Evolutionary conservation across 73 alveolate genomes (phyloP).

Genomic region (Stentor roeselii): DNA sequence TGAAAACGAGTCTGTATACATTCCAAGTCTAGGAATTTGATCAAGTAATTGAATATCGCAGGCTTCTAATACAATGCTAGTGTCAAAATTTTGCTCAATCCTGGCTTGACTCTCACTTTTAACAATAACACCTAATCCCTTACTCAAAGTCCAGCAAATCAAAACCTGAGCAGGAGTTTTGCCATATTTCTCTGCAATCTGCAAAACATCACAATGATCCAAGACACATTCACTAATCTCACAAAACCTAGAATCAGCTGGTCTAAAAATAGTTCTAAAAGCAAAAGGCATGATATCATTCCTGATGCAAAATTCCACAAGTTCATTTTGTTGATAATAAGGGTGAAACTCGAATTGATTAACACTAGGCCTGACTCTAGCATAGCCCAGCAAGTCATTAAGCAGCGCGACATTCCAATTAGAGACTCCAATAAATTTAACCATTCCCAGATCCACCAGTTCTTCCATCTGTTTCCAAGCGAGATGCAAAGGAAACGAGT

Average conservation of each 20-base stretch:
- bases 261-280: slow-evolving; percentile 67
- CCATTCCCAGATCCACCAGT: slow-evolving; percentile 48
- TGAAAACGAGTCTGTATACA: background rate
- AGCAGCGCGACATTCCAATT: slow-evolving; percentile 58
- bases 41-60: slow-evolving; percentile 39
- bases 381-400: slow-evolving; percentile 56
- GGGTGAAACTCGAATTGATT: slow-evolving; percentile 78
- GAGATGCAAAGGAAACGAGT: slow-evolving; percentile 24
- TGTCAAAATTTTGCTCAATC: slow-evolving; percentile 61
- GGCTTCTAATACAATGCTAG: slow-evolving; percentile 44
- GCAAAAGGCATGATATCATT: slow-evolving; percentile 50
- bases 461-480: slow-evolving; percentile 75
- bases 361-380: slow-evolving; percentile 64
- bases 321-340: slow-evolving; percentile 38
- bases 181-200: background rate
- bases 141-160: slow-evolving; percentile 48
- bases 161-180: background rate
- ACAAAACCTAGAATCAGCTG: too few relatives aligned
- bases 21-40: slow-evolving; percentile 18
- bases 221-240: background rate
- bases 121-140: slow-evolving; percentile 63
- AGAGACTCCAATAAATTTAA: slow-evolving; percentile 69
- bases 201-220: background rate
- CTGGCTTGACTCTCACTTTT: slow-evolving; percentile 60
- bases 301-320: slow-evolving; percentile 41